Evolutionary conservation across 331 rosid genomes (phyloP), one percentile per base, ranked within the genome.

Genomic region (Malus hybrid): DNA sequence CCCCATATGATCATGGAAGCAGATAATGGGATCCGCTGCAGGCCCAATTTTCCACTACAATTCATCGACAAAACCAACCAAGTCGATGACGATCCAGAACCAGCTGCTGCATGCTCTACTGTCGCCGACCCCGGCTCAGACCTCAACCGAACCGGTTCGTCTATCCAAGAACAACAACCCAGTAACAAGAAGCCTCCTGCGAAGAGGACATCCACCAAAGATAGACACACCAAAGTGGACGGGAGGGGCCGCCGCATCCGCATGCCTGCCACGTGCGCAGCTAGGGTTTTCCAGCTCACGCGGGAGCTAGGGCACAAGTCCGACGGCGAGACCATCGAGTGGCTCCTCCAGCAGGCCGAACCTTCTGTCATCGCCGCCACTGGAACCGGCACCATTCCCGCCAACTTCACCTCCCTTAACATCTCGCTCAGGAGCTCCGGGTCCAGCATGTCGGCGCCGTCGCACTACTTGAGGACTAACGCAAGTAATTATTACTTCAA

Each of bases 191-290:
- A 90, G 81, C 74, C 82, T 0, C 77, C 91, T 0, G 89, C 99
- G 0, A 94, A 95, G 82, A 74, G 99, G 16, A 66, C 88, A 58
- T 82, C 99, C 13, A 85, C 97, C 1, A 95, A 95, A 57, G 99
- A 95, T 80, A 77, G 99, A 12, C 99, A 95, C 86, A 95, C 99
- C 0, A 95, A 95, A 33, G 99, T 95, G 0, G 99, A 95, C 22
- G 99, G 99, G 10, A 91, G 99, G 0, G 99, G 99, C 30, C 99
- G 99, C 66, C 91, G 99, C 87, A 95, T 95, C 88, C 96, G 99
- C 12, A 95, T 95, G 99, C 99, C 99, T 0, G 97, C 97, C 0
- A 90, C 96, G 8, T 95, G 99, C 14, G 99, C 99, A 0, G 97
- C 99, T 29, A 82, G 99, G 79, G 99, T 95, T 63, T 95, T 95